Evolutionary conservation across 2,329 filamentous ascomycete genomes (phyloP).

Genomic region (Fusarium hostae): DNA sequence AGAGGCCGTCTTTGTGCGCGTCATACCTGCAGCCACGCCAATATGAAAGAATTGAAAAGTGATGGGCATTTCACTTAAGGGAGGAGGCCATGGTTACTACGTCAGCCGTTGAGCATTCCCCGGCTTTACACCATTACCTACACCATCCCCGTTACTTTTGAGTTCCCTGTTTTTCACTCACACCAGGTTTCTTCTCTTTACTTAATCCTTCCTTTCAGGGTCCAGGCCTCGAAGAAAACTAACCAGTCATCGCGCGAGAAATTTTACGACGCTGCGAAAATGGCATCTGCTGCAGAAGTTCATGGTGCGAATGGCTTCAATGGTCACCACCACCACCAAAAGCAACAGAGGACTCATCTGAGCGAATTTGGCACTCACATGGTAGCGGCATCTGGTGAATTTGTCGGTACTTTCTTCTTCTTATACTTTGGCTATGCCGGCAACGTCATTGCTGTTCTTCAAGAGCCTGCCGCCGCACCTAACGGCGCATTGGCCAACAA

Average conservation of each 20-base stretch:
- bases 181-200: neutral
- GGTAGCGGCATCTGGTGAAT: slow-evolving; percentile 38
- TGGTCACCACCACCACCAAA: neutral
- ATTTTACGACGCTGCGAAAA: neutral
- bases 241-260: neutral
- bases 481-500: slow-evolving; percentile 24
- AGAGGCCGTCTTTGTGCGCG: slow-evolving; percentile 7
- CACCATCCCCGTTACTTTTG: neutral
- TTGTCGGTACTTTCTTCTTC: slow-evolving; percentile 39
- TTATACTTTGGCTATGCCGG: slow-evolving; percentile 42
- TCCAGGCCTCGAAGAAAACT: neutral
- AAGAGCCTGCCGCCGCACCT: slow-evolving; percentile 16
- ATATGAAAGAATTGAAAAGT: neutral
- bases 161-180: slow-evolving; percentile 11
- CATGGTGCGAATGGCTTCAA: neutral
- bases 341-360: slow-evolving; percentile 15
- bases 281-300: slow-evolving; percentile 8
- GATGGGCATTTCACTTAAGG: neutral
- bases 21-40: slow-evolving; percentile 21
- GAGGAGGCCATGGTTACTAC: neutral
- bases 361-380: slow-evolving; percentile 31
- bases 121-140: neutral
- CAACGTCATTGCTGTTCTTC: slow-evolving; percentile 32
- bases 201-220: neutral
- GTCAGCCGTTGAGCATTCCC: slow-evolving; percentile 5